Evolutionary conservation across 345 rosid species (phyloP), one percentile per base, ranked within the genome.

Genomic region (Pseudoturritis turrita): DNA sequence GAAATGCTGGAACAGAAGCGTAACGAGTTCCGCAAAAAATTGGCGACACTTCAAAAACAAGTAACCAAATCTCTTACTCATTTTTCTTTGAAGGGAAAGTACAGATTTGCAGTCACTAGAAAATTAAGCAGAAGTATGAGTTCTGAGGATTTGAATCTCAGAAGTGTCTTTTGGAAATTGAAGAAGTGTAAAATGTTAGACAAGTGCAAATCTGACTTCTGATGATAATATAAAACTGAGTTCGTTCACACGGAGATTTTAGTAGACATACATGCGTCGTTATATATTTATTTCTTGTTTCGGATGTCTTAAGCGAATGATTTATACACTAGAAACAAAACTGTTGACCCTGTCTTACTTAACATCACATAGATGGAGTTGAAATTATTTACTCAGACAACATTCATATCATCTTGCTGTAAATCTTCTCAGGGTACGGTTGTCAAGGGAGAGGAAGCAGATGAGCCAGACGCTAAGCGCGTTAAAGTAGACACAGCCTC

Each of bases 1-100:
- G 92, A 92, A 79, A 74, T 87, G 84, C 82, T 95, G 81, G 99
- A 86, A 72, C 92, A 83, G 86, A 92, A 90, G 80, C 85, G 94
- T 51, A 87, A 76, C 15, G 91, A 92, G 65, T 92, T 88, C 77
- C 85, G 86, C 45, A 88, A 85, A 45, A 79, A 86, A 72, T 76
- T 92, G 87, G 85, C 85, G 45, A 83, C 82, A 52, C 86, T 92
- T 67, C 81, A 81, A 76, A 95, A 87, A 88, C 93, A 88, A 58
- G 94, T 85, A 80, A 56, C n/a, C n/a, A n/a, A n/a, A n/a, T n/a
- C n/a, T n/a, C n/a, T n/a, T n/a, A n/a, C n/a, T 3, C 21, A 12
- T 19, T 29, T 61, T 45, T 17, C 43, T 15, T 22, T 9, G 3
- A 22, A 26, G 22, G 22, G 15, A 55, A 37, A 69, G 3, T 47